phyloP scores from a whole-genome alignment of 2,329 filamentous ascomycete species.

The Penicillium brevicompactum region DNA sequence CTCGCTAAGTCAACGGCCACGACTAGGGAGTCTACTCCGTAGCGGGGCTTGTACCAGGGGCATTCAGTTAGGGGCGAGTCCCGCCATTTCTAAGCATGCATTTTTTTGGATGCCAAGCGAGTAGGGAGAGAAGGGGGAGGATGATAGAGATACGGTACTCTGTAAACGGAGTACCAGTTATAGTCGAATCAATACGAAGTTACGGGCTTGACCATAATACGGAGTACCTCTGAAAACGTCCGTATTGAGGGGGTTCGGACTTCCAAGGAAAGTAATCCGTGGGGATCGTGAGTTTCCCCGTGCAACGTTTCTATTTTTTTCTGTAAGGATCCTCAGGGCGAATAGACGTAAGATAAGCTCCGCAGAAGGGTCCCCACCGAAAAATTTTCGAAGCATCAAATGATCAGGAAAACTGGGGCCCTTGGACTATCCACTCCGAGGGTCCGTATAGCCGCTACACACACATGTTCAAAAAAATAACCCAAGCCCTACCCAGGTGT shows the following conservation, averaged over 20 bases:
- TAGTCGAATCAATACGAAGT: no score
- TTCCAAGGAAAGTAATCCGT: conserved; percentile 27
- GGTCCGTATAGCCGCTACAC: conserved; percentile 9
- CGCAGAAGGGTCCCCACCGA: conserved; percentile 24
- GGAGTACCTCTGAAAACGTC: no score
- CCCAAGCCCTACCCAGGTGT: no score
- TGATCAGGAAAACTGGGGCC: conserved; percentile 23
- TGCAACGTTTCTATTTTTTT: conserved; percentile 19
- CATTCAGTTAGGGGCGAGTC: not conserved
- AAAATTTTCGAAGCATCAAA: conserved; percentile 31
- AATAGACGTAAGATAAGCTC: conserved; percentile 26
- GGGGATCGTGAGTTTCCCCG: conserved; percentile 27
- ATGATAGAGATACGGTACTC: not conserved
- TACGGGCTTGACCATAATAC: no score
- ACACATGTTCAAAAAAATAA: not conserved
- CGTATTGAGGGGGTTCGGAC: conserved; percentile 24
- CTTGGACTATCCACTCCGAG: conserved; percentile 1
- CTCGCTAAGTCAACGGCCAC: not conserved
- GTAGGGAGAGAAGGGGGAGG: not conserved
- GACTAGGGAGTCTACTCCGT: no score
- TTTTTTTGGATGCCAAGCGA: not conserved
- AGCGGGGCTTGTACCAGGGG: not conserved
- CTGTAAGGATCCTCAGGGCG: conserved; percentile 4
- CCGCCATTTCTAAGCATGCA: not conserved
- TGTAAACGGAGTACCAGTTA: no score